A percentile compares a stretch with the other conserved stretches of the same genome.
phyloP scores from a whole-genome alignment of 306 rosid species.

The Arachis hypogaea region DNA sequence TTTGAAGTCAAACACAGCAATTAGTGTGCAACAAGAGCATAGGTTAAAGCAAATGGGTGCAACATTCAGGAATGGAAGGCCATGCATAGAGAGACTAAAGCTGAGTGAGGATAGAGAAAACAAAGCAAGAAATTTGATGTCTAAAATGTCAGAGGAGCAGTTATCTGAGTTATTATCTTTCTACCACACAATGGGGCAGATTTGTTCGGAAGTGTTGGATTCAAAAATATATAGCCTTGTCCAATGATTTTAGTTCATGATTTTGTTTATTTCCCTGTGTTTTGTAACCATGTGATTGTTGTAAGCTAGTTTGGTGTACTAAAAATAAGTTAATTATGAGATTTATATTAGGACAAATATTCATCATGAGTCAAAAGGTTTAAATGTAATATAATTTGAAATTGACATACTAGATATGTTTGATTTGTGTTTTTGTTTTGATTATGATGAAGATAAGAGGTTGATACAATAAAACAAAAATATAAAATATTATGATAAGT shows the following conservation, averaged over 20 bases:
- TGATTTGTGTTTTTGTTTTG: no score
- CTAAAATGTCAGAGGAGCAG: constrained; percentile 77
- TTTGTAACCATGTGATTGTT: not conserved
- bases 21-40: constrained; percentile 77
- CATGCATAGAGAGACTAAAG: constrained; percentile 66
- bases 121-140: constrained; percentile 71
- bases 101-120: constrained; percentile 69
- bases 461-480: no score
- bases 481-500: no score
- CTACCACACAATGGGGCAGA: constrained; percentile 83
- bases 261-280: not conserved
- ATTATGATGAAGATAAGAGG: no score
- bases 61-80: constrained; percentile 83
- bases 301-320: not conserved
- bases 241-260: constrained; percentile 28
- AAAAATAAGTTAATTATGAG: not conserved
- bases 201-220: constrained; percentile 74
- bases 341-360: not conserved
- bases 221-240: constrained; percentile 58
- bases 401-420: no score
- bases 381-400: no score
- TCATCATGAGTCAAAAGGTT: no score
- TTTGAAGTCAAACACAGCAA: constrained; percentile 77
- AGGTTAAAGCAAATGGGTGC: constrained; percentile 95
- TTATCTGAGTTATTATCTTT: constrained; percentile 78